Evolutionary conservation across 2,329 filamentous ascomycete species (phyloP), one percentile per base, ranked within the genome.

Genomic region (Fusarium pseudograminearum): DNA sequence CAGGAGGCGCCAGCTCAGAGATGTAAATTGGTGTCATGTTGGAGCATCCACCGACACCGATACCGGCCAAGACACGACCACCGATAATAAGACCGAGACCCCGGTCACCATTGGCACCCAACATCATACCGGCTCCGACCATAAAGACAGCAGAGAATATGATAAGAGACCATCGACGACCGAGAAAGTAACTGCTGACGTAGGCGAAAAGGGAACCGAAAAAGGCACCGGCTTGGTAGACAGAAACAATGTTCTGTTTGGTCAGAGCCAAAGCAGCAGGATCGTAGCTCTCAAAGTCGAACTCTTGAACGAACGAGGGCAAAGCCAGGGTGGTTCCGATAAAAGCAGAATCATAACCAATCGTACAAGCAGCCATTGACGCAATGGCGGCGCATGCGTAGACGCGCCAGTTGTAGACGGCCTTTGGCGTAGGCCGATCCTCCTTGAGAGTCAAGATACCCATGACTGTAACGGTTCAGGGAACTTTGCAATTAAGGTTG

Each of bases 191-290:
- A 31, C 86, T 89, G 34, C 87, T 85, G 11, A 82, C 84, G 71
- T 91, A 94, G 59, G 89, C 91, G 63, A 87, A 85, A 41, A 93
- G 80, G n/a, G 90, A 88, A 52, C 93, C 93, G 72, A 95, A 94
- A 82, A 96, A 94, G 63, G 92, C 92, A 62, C 92, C 92, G 12
- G 92, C 93, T 79, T 95, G 93, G 81, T 93, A 94, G 56, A 91
- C 87, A 28, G 90, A 93, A 53, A 94, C 92, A 65, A 94, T 93
- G 78, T 94, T 95, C 73, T 90, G 83, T 74, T 89, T 90, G 48
- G 91, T 81, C 6, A 91, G 79, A 31, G 89, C 85, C 28, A 89
- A 80, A n/a, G 86, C 75, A 5, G 73, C 57, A 0, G 76, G 56
- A 7, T 76, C 78, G 80, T 90, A 86, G 4, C 79, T 74, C 4